A percentile compares a stretch with the other conserved stretches of the same genome.
Conservation (phyloP, 2,329 filamentous ascomycete genomes). For the Penicillium decumbens region DNA sequence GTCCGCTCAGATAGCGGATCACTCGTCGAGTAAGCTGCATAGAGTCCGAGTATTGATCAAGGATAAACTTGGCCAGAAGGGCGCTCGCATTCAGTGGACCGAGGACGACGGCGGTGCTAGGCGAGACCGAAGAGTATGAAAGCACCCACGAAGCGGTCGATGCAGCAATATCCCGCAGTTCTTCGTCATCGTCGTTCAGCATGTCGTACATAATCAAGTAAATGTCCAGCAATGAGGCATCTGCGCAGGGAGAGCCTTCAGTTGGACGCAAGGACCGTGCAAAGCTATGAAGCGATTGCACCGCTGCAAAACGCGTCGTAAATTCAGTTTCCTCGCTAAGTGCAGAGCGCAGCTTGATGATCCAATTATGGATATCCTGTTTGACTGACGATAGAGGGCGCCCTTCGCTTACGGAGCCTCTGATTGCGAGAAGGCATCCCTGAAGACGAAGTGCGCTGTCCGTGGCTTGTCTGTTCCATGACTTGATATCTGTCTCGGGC, state of each 20-base stretch:
- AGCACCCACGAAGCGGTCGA: slow-evolving; percentile 36
- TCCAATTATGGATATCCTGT: slow-evolving; percentile 29
- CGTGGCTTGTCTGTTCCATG: slow-evolving; percentile 36
- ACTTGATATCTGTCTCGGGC: slow-evolving; percentile 20
- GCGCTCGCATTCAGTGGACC: slow-evolving; percentile 50
- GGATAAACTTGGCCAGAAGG: slow-evolving; percentile 36
- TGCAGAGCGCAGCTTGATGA: slow-evolving; percentile 35
- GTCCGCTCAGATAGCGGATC: slow-evolving; percentile 38
- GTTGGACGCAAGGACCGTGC: slow-evolving; percentile 41
- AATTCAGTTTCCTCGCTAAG: slow-evolving; percentile 43
- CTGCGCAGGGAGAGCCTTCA: slow-evolving; percentile 19
- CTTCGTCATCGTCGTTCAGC: slow-evolving; percentile 87
- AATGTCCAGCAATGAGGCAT: slow-evolving; percentile 47
- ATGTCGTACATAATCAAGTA: slow-evolving; percentile 68
- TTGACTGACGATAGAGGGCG: slow-evolving; percentile 15
- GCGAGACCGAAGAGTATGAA: slow-evolving; percentile 31
- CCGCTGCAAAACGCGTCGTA: slow-evolving; percentile 38
- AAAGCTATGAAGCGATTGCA: slow-evolving; percentile 34
- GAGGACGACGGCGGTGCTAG: slow-evolving; percentile 30
- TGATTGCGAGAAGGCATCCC: slow-evolving; percentile 35
- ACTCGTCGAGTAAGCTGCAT: slow-evolving; percentile 32
- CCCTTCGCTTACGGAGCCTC: slow-evolving; percentile 10
- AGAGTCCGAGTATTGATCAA: slow-evolving; percentile 32
- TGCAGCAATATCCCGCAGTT: slow-evolving; percentile 65
- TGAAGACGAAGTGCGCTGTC: slow-evolving; percentile 37